Conservation (phyloP, 2,329 filamentous ascomycete species). For the Ophiostoma tasmaniense region DNA sequence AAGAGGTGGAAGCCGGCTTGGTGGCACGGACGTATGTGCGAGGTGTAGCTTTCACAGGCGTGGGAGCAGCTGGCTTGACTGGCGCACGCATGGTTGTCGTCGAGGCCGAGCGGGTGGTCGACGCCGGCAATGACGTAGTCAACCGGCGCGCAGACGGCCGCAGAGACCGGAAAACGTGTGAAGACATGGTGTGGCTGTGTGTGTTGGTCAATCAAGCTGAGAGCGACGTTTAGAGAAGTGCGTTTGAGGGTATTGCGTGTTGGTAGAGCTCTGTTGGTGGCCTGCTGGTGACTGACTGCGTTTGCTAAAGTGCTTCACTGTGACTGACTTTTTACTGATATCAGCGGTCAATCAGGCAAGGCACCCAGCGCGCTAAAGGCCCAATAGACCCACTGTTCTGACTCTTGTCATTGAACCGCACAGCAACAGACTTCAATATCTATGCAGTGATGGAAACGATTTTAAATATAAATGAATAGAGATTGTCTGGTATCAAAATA, state of each 20-base stretch:
- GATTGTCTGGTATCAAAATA: not conserved
- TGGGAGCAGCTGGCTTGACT: not conserved
- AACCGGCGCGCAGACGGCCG: not conserved
- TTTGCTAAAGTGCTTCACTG: not conserved
- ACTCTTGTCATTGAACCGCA: not conserved
- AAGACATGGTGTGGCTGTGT: slow-evolving; percentile 7
- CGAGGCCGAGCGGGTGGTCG: not conserved
- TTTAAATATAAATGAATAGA: not conserved
- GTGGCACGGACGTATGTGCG: not conserved
- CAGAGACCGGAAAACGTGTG: slow-evolving; percentile 3
- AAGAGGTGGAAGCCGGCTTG: not conserved
- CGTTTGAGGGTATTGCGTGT: not conserved
- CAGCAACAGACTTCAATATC: not conserved
- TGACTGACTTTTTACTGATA: not conserved
- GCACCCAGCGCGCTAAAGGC: not conserved
- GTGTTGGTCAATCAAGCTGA: not conserved
- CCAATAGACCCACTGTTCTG: not conserved
- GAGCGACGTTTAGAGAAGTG: not conserved
- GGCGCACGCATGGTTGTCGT: not conserved
- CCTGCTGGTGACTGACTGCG: not conserved
- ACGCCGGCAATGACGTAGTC: not conserved
- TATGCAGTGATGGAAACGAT: not conserved
- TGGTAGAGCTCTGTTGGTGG: not conserved
- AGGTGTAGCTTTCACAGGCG: not conserved
- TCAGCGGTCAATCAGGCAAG: not conserved